Evolutionary conservation across 2,329 filamentous ascomycete species (phyloP), one percentile per base, ranked within the genome.

Genomic region (Venturia oleaginea): DNA sequence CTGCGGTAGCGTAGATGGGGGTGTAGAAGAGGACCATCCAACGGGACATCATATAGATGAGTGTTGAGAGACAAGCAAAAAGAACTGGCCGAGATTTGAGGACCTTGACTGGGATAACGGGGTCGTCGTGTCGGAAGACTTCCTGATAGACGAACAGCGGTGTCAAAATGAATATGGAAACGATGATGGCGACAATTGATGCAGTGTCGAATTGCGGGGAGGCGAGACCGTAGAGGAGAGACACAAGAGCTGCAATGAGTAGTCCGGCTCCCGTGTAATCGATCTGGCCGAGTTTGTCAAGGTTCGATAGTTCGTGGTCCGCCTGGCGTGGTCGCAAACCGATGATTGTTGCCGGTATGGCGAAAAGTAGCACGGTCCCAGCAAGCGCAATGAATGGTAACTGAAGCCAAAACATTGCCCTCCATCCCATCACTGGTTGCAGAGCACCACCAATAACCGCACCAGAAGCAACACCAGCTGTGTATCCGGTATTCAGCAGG

Each of bases 1-100:
- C 87, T 3, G 89, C 88, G 65, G 94, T 85, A 40, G 90, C 88
- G 70, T 91, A 92, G 54, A 91, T 85, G 0, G 91, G 91, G 0
- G 87, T 83, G 75, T 91, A 95, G 78, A 92, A 94, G 8, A 95
- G 79, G 1, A 95, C 81, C 7, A 82, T 82, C 91, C 90, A 95
- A 65, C 91, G 86, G 1, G 88, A 83, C 72, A 89, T 86, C 89
- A 95, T 93, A 72, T 91, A 83, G 24, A 88, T 86, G 0, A 92
- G 81, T 61, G 91, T 90, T 0, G 87, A 83, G 27, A 92, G 71
- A 71, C 90, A 93, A 0, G 88, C 88, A 27, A 93, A 76, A 3
- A 93, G 78, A 0, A 90, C 85, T 37, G 86, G 87, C 34, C 87
- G 83, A 13, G 87, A 90, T 62, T 80, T 83, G 34, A 95, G 81